Percentiles rank a stretch among this genome's conserved stretches.
Conservation (phyloP, 768 basidiomycete species). For the Obba rivulosa region DNA sequence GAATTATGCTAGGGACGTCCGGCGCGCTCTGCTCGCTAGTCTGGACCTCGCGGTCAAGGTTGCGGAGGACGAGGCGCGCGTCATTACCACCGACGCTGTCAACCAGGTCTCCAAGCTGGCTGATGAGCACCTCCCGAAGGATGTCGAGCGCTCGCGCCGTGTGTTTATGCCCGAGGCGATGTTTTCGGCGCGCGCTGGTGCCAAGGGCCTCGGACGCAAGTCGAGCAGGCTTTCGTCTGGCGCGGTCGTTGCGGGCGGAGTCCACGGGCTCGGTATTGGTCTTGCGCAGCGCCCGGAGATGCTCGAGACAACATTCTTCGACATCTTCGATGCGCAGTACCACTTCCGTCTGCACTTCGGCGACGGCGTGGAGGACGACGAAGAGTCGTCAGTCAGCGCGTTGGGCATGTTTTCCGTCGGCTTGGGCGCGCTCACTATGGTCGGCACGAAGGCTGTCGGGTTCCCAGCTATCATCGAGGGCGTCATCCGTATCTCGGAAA, state of each 20-base stretch:
- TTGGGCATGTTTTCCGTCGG: conserved; percentile 72
- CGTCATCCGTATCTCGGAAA: conserved; percentile 64
- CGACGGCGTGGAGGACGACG: conserved; percentile 38
- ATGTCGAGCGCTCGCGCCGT: conserved; percentile 73
- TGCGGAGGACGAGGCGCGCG: conserved; percentile 81
- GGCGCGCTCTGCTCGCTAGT: conserved; percentile 68
- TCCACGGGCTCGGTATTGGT: conserved; percentile 77
- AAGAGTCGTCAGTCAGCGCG: conserved; percentile 50
- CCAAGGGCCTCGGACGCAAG: conserved; percentile 30
- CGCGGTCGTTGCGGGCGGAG: conserved; percentile 69
- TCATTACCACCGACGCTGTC: conserved; percentile 60
- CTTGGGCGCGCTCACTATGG: conserved; percentile 84
- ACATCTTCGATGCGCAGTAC: conserved; percentile 83
- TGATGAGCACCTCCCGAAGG: conserved; percentile 71
- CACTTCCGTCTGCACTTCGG: conserved; percentile 71
- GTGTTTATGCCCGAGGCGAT: conserved; percentile 98
- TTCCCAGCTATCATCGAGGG: conserved; percentile 75
- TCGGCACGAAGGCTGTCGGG: conserved; percentile 79
- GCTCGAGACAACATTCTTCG: conserved; percentile 73
- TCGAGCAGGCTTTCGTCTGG: conserved; percentile 32
- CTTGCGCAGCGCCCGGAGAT: conserved; percentile 74
- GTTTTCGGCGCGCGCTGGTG: conserved; percentile 60
- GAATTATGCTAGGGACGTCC: conserved; percentile 83
- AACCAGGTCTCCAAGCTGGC: conserved; percentile 61
- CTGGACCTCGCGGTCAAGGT: conserved; percentile 74